A percentile compares a stretch with the other conserved stretches of the same genome.
Conservation (phyloP, 192 early-diverging fungal genomes). For the Coemansia pectinata region DNA sequence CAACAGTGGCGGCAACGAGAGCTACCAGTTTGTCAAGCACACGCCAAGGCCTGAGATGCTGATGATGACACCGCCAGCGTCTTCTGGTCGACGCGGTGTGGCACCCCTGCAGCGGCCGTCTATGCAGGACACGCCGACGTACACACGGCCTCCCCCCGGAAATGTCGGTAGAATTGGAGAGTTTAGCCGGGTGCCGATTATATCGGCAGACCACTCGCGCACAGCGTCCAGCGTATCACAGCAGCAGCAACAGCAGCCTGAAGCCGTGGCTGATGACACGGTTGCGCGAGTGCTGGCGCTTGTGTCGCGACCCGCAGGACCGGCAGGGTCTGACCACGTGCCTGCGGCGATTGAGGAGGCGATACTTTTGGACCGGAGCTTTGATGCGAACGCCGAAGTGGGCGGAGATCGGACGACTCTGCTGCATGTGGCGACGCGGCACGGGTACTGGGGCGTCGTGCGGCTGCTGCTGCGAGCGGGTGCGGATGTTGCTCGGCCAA, state of each 20-base stretch:
- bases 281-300: not conserved
- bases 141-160: conserved; percentile 11
- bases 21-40: not conserved
- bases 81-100: conserved; percentile 9
- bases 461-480: conserved; percentile 36
- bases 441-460: conserved; percentile 42
- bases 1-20: not conserved
- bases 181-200: not conserved
- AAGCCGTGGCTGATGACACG: not conserved
- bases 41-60: not conserved
- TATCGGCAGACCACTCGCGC: conserved; percentile 13
- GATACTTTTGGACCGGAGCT: conserved; percentile 9
- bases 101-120: conserved; percentile 5
- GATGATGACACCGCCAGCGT: conserved; percentile 40
- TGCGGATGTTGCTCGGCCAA: conserved; percentile 10
- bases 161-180: not conserved
- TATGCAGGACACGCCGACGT: conserved; percentile 4
- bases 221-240: not conserved
- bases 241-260: not conserved
- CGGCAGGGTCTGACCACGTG: not conserved
- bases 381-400: conserved; percentile 16
- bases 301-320: not conserved
- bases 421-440: conserved; percentile 29
- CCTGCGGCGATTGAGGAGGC: conserved; percentile 18
- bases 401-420: conserved; percentile 12